Evolutionary conservation across 2,329 filamentous ascomycete genomes (phyloP), one percentile per base, ranked within the genome.

Genomic region (Monilinia vaccinii-corymbosi): DNA sequence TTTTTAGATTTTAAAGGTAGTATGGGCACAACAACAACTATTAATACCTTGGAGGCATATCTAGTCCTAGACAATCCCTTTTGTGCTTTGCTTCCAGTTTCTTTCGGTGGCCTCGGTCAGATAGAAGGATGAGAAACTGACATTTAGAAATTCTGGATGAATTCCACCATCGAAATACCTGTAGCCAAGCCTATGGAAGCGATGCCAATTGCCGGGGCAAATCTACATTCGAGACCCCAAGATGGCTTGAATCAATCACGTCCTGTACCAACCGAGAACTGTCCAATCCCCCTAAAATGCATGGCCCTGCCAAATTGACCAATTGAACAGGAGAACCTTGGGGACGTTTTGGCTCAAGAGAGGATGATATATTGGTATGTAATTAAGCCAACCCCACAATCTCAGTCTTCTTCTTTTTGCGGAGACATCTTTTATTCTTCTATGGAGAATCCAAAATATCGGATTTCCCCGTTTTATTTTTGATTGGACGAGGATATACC

Each of bases 1-100:
- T 49, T 23, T 60, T 60, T 32, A 60, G 34, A 48, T 60, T 60
- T 32, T 60, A 31, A 59, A 42, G 16, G 50, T 44, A 34, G 50
- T 44, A 34, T 28, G 13, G 25, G n/a, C 34, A 16, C 13, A 28
- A 11, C 32, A n/a, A 31, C 18, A 36, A 16, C 16, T 10, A 34
- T 4, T 49, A 38, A 40, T 31, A 50, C 25, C 8, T 32, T 21
- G 36, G 13, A 57, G 23, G 9, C 14, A 57, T 14, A 11, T n/a
- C 25, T 32, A 25, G 32, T 31, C 38, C 10, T 23, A 31, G 21
- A 28, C 16, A 2, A 53, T 32, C 14, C 32, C 8, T 10, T 16
- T 21, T 31, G 11, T 53, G 25, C 36, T n/a, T 28, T 31, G 13
- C 31, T 44, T 25, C 25, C 21, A 51, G 23, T 40, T 2, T 10